Base-by-base conservation (phyloP, 1,284 basidiomycete species). In the Marasmius oreades region DNA sequence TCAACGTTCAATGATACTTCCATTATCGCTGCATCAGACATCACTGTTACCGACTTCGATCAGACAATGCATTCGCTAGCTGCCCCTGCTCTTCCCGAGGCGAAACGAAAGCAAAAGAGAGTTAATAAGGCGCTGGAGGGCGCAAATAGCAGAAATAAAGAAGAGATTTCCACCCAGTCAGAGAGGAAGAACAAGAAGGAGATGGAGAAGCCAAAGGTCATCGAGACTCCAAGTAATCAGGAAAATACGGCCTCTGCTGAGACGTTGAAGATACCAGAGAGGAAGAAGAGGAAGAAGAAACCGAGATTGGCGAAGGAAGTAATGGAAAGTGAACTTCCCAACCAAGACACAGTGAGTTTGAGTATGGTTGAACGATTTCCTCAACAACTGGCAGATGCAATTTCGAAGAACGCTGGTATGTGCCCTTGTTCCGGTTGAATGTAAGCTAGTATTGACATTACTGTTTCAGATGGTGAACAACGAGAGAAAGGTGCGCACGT, bases 161-260 rank as follows among this genome's bases (percentile, higher is more conserved):
- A 36, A 16, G 22, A 3, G 11, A 43, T 4, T 34, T 18, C 4
- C 22, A 36, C 24, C 10, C 31, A 37, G 16, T 12, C 51, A 39
- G 33, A 22, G 53, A 47, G 20, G 43, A 14, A 26, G 34, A 33
- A 34, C n/a, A 47, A 51, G 54, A 55, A 55, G 44, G 31, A 33
- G 54, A 55, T 48, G 44, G 31, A 33, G 34, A 26, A 26, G 5
- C 50, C 18, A 26, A 48, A 50, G 7, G 45, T 16, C 20, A 22
- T 3, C 8, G 53, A 37, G 14, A 31, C 8, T 23, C 31, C 8
- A 11, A 20, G 22, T 28, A 39, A 6, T 16, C 39, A 20, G 24
- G 28, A 14, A 12, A 18, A 45, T n/a, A 23, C 23, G 6, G 14
- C 36, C 18, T 10, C 23, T 44, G 23, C 11, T 7, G 33, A 39